Conservation (phyloP, 768 basidiomycete genomes). For the Leucocoprinus sp. region DNA sequence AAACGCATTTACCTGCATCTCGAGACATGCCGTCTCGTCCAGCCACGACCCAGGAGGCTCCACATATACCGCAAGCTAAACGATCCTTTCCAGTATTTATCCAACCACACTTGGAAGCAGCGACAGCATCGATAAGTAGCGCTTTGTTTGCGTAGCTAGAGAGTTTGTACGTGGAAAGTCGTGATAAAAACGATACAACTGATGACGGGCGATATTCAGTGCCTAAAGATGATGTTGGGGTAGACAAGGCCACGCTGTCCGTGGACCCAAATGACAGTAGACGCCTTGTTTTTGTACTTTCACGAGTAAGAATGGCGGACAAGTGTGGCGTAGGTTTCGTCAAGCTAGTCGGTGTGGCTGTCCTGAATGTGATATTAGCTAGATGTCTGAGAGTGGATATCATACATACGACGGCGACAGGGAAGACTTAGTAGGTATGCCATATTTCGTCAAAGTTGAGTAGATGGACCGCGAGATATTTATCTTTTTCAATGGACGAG, state of each 20-base stretch:
- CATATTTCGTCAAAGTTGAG: constrained; percentile 73
- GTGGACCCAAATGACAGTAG: constrained; percentile 38
- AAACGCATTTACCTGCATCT: constrained; percentile 62
- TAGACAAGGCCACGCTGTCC: constrained; percentile 21
- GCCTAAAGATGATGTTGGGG: constrained; percentile 25
- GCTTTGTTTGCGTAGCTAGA: constrained; percentile 79
- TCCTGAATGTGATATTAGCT: neutral
- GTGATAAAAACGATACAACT: constrained; percentile 59
- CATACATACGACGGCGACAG: neutral
- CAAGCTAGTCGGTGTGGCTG: constrained; percentile 13
- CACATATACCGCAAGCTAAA: constrained; percentile 64
- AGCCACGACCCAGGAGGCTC: constrained; percentile 65
- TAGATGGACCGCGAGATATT: constrained; percentile 56
- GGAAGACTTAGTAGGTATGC: constrained; percentile 25
- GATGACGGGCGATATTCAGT: constrained; percentile 79
- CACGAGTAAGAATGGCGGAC: constrained; percentile 61
- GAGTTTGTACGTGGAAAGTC: constrained; percentile 71
- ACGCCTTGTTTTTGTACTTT: constrained; percentile 47
- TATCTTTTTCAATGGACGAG: constrained; percentile 46
- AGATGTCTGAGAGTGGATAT: neutral
- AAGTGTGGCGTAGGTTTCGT: constrained; percentile 63
- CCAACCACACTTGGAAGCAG: constrained; percentile 81
- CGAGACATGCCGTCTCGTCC: constrained; percentile 62
- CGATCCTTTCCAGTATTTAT: constrained; percentile 77
- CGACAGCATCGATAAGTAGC: constrained; percentile 62